These are phyloP conservation scores for Cinchona pubescens DNA, from an alignment of 257 asterid genomes.

Conservation along the genomic window DNA sequence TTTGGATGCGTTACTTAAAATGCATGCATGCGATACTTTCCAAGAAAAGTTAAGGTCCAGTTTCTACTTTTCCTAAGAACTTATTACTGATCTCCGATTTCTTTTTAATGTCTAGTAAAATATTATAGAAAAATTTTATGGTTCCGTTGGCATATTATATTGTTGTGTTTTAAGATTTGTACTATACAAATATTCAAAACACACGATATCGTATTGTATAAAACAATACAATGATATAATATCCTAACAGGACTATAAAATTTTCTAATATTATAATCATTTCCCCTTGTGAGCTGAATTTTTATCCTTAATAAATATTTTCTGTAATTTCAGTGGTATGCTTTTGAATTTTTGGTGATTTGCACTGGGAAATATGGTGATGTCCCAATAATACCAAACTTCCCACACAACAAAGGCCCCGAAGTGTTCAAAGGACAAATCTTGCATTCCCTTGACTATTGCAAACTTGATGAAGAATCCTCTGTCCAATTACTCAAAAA, in stretches of 20 bases:
- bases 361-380: conserved; percentile 93
- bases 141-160: too few relatives aligned
- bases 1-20: neutral
- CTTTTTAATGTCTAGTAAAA: neutral
- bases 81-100: neutral
- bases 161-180: too few relatives aligned
- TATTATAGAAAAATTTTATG: too few relatives aligned
- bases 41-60: neutral
- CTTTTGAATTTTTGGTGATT: conserved; percentile 71
- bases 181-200: too few relatives aligned
- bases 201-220: too few relatives aligned
- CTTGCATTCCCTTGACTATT: conserved; percentile 68
- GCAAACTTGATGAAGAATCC: conserved; percentile 63
- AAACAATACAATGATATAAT: too few relatives aligned
- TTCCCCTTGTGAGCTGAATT: neutral
- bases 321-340: conserved; percentile 56
- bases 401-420: conserved; percentile 67
- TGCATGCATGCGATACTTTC: neutral
- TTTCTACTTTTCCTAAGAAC: neutral
- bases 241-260: too few relatives aligned
- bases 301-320: neutral
- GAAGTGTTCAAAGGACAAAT: conserved; percentile 65
- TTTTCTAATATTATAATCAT: too few relatives aligned
- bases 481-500: conserved; percentile 45
- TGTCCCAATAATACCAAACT: conserved; percentile 59